Base-by-base conservation (phyloP, 1,284 basidiomycete species). In the Anthracocystis setariae region DNA sequence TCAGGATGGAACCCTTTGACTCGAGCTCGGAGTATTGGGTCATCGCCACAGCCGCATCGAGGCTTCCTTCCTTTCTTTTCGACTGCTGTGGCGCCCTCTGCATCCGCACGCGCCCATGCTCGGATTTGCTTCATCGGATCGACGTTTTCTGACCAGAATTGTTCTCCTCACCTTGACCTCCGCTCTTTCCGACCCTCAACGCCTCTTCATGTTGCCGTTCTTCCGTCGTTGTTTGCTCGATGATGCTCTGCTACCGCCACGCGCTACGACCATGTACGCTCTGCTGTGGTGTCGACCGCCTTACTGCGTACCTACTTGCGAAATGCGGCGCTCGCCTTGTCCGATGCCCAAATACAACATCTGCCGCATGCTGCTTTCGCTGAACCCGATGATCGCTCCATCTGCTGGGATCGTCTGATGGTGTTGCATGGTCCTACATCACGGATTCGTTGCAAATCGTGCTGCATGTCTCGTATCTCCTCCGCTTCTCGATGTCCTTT, bases 141-240 rank as follows among this genome's bases (percentile, higher is more conserved):
- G 43, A 44, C 45, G 24, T 24, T 57, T 67, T 67, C 64, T 67
- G 64, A 67, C 62, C 49, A 49, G 35, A 35, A 18, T 57, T 57
- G 58, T 52, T 37, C 51, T n/a, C 64, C 52, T 52, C 64, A 38
- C 49, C 49, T 61, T 48, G 42, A 58, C 20, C 29, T 7, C 12
- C 29, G 29, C 40, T 52, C 38, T 45, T 23, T 40, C 25, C 53
- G n/a, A 48, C 29, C 29, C 8, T 43, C 46, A 10, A 32, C 21
- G 8, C 10, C 23, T 39, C 12, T 24, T 49, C 42, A 65, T 49
- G 45, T 40, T 53, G 48, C 46, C 38, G 48, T 33, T 18, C 46
- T 8, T 20, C 25, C 15, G 5, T 40, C 12, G 20, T 23, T 12
- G 20, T 9, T 12, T 23, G 15, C 20, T 12, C 18, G 12, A 37